Percentiles rank a stretch among this genome's conserved stretches.
These are phyloP conservation scores for Plectosphaerella sp. DNA, from an alignment of 2,329 filamentous ascomycete species.

Conservation along the genomic window DNA sequence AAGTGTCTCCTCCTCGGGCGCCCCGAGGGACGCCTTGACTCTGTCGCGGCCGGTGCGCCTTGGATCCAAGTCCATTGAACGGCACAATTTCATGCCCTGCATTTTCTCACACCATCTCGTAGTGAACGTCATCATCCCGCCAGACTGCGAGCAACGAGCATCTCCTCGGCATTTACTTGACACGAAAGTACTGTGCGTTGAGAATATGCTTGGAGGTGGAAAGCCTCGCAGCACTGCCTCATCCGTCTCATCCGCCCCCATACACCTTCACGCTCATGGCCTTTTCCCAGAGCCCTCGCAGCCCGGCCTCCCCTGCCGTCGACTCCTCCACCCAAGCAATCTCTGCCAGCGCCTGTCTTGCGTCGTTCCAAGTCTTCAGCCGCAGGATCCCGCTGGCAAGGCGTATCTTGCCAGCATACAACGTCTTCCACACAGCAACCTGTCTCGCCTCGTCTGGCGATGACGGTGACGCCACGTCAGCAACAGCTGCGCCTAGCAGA, in stretches of 20 bases:
- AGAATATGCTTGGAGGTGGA: constrained; percentile 11
- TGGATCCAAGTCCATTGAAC: too few species aligned
- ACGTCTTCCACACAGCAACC: constrained; percentile 28
- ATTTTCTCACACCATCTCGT: too few species aligned
- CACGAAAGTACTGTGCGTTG: too few species aligned
- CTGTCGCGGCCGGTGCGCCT: too few species aligned
- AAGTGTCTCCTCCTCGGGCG: too few species aligned
- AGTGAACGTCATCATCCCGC: too few species aligned
- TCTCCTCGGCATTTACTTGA: too few species aligned
- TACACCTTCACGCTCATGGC: constrained; percentile 21
- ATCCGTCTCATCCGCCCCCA: constrained; percentile 9
- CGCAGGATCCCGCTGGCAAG: constrained; percentile 31
- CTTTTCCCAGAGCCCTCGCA: constrained; percentile 36
- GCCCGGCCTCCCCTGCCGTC: constrained; percentile 29
- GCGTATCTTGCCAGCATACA: constrained; percentile 36
- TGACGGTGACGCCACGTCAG: constrained; percentile 28
- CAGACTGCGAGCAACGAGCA: too few species aligned
- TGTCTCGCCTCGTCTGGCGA: constrained; percentile 30
- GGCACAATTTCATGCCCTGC: too few species aligned
- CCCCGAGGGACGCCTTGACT: too few species aligned
- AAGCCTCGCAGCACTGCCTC: constrained; percentile 7
- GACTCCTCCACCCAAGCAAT: constrained; percentile 33
- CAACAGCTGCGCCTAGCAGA: constrained; percentile 38
- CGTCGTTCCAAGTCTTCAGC: constrained; percentile 32
- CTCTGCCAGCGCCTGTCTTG: constrained; percentile 28